phyloP scores from a whole-genome alignment of 768 basidiomycete species.

The Leucocoprinus birnbaumii region DNA sequence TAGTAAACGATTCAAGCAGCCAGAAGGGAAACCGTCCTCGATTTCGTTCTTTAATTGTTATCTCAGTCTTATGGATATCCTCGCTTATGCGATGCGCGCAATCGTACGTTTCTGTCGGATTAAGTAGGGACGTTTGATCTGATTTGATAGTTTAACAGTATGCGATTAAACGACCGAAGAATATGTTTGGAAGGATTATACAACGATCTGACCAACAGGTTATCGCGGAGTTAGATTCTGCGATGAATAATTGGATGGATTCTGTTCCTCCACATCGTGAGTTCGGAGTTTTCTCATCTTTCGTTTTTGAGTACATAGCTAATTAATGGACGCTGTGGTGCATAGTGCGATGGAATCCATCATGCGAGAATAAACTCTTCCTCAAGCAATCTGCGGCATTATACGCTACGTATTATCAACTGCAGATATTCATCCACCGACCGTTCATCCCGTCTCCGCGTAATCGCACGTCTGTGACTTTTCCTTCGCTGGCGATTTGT shows the following conservation, averaged over 20 bases:
- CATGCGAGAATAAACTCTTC: slow-evolving; percentile 32
- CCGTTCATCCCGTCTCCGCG: slow-evolving; percentile 71
- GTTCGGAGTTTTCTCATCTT: slow-evolving; percentile 11
- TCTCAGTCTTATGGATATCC: slow-evolving; percentile 57
- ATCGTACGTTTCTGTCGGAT: slow-evolving; percentile 38
- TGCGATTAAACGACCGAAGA: slow-evolving; percentile 62
- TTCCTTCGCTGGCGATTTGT: slow-evolving; percentile 77
- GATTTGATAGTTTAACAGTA: slow-evolving; percentile 43
- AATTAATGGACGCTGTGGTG: not conserved
- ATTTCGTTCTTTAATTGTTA: slow-evolving; percentile 56
- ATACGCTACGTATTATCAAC: slow-evolving; percentile 39
- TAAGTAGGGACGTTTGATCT: not conserved
- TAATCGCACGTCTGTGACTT: slow-evolving; percentile 35
- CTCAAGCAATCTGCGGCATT: slow-evolving; percentile 59
- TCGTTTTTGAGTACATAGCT: not conserved
- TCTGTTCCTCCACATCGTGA: slow-evolving; percentile 56
- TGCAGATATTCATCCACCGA: slow-evolving; percentile 75
- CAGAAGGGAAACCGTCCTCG: slow-evolving; percentile 49
- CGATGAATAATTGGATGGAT: slow-evolving; percentile 78
- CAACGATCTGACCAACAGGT: slow-evolving; percentile 57
- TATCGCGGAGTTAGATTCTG: slow-evolving; percentile 71
- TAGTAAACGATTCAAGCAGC: slow-evolving; percentile 51
- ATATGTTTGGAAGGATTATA: slow-evolving; percentile 42
- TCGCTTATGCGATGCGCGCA: slow-evolving; percentile 55
- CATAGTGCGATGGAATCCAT: slow-evolving; percentile 45